Base-by-base conservation (phyloP, 2,329 filamentous ascomycete species). In the Phaeoacremonium minimum region DNA sequence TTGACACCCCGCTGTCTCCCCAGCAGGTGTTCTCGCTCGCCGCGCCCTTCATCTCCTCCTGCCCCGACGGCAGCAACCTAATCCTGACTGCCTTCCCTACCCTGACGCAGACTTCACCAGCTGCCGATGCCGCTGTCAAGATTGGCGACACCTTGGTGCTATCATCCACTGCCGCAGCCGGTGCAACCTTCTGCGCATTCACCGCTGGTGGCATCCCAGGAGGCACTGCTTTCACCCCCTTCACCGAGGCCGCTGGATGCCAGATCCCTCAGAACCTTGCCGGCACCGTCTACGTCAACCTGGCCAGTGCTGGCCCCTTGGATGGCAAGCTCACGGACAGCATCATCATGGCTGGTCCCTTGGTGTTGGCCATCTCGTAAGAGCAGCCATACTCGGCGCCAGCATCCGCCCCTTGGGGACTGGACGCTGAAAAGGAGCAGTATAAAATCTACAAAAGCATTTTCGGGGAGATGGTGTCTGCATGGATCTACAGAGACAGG, bases 11-110 rank as follows among this genome's bases (percentile, higher is more conserved):
- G 2, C 77, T 89, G 11, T 75, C 75, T 18, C 77, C 82, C 45
- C 73, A 76, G 46, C 76, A 79, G 45, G 78, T 87, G 58, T 87
- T 87, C 69, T 83, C 82, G 26, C 73, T 89, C 37, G 84, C 83
- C 30, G 77, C 83, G 2, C 75, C 75, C 30, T 88, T 88, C 69
- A 87, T 89, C 66, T 57, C 61, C 38, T 77, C 76, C 18, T 89
- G 84, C 66, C 85, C 84, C 13, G 60, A 71, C 18, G 80, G 77
- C 47, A 77, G 75, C 52, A 79, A 81, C 63, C 66, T 84, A 33
- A 69, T 72, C 52, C 67, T 87, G 55, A 73, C 69, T 40, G 65
- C 80, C 44, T 75, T 87, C 78, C 77, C 83, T 35, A 53, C 67
- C 4, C 58, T 82, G 31, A 65, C 68, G 42, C 68, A 80, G 62